Evolutionary conservation across 1,284 basidiomycete genomes (phyloP), one percentile per base, ranked within the genome.

Genomic region (Ceratobasidium sp.): DNA sequence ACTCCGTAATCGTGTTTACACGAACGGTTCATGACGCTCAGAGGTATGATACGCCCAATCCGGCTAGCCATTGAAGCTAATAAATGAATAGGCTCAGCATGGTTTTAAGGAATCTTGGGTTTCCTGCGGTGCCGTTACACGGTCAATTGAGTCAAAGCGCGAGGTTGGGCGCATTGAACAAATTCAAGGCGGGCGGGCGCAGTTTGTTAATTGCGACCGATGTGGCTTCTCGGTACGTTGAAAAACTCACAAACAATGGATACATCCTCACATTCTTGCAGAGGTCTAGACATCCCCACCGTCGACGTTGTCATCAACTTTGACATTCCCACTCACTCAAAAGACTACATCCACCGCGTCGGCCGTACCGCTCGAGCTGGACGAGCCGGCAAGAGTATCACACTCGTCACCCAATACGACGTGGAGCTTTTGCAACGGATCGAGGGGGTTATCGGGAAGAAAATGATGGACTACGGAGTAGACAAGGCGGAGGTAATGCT

Each of bases 311-410:
- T 99, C 71, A 95, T 99, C 86, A 99, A 99, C 86, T 99, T 96
- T 85, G 97, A 99, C 85, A 95, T 99, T 80, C 98, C 98, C 0
- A 96, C 96, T 6, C 96, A 99, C 85, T 99, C 97, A 42, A 99
- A 99, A 87, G 98, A 99, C 86, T 99, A 99, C 85, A 98, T 99
- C 78, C 98, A 99, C 85, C 92, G 98, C 77, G 98, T 99, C 23
- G 98, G 98, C 49, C 92, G 98, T 80, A 99, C 98, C 44, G 98
- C 98, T 2, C 93, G 98, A 84, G 98, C 98, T 0, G 98, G 98
- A 18, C 91, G 98, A 58, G 92, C 95, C 1, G 98, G 98, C 58
- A 98, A 98, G 86, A 94, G 95, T 0, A 95, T 99, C 82, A 98
- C 98, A 13, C 89, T 99, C 28, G 97, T 99, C 13, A 97, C 97